phyloP scores from a whole-genome alignment of 306 rosid genomes.

The Vigna reflexopilosa region DNA sequence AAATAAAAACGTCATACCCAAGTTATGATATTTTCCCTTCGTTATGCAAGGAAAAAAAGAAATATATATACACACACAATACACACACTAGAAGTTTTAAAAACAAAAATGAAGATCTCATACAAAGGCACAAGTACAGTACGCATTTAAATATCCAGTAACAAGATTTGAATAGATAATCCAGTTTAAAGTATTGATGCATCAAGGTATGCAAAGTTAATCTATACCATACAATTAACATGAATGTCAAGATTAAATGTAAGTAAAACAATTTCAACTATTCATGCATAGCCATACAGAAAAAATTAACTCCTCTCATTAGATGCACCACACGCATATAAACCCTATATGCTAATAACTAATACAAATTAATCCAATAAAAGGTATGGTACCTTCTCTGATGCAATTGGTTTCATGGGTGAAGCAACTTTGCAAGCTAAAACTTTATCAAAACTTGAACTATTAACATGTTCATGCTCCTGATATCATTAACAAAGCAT shows the following conservation, averaged over 20 bases:
- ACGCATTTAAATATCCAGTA: neutral
- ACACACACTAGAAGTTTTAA: neutral
- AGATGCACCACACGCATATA: neutral
- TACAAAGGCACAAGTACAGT: neutral
- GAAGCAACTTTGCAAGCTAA: slow-evolving; percentile 6
- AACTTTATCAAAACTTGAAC: slow-evolving; percentile 40
- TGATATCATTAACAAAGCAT: neutral
- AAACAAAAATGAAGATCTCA: neutral
- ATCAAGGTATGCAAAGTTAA: neutral
- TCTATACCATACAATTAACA: neutral
- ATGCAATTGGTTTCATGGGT: slow-evolving; percentile 23
- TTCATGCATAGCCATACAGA: neutral
- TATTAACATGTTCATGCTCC: slow-evolving; percentile 9
- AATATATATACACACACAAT: neutral
- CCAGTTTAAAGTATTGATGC: neutral
- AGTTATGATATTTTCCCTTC: neutral
- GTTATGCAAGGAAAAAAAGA: neutral
- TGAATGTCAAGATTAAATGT: neutral
- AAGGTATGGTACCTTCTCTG: slow-evolving; percentile 45
- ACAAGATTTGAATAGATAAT: neutral
- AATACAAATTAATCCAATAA: neutral
- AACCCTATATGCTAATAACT: neutral
- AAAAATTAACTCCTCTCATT: neutral
- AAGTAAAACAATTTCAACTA: neutral
- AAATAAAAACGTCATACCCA: neutral